phyloP scores from a whole-genome alignment of 495 filamentous ascomycete species.

The Lepidopterella palustris region DNA sequence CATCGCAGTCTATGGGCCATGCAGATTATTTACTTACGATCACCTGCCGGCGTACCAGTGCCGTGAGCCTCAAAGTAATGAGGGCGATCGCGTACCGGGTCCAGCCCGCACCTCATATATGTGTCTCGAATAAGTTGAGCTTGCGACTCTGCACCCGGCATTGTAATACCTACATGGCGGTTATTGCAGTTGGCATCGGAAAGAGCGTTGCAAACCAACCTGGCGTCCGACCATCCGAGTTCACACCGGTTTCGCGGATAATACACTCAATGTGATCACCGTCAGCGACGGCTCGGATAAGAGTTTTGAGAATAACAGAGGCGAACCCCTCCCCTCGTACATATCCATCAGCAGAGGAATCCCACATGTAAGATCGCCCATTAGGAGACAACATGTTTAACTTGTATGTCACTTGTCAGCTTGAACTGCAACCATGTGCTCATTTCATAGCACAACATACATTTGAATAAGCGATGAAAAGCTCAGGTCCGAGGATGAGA shows the following conservation, averaged over 20 bases:
- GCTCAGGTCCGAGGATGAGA: neutral
- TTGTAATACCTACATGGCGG: neutral
- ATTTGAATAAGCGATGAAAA: neutral
- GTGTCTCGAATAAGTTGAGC: neutral
- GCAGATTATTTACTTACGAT: conserved; percentile 31
- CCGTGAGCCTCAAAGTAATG: conserved; percentile 41
- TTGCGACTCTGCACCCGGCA: conserved; percentile 12
- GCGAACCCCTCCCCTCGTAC: neutral
- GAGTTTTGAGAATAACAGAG: neutral
- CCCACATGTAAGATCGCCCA: neutral
- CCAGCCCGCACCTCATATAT: conserved; percentile 19
- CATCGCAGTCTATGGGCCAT: no score
- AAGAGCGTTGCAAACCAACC: neutral
- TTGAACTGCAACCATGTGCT: neutral
- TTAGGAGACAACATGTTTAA: neutral
- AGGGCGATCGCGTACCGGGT: conserved; percentile 34
- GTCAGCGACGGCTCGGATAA: conserved; percentile 11
- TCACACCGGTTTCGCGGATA: conserved; percentile 14
- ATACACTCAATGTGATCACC: conserved; percentile 16
- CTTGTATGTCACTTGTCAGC: neutral
- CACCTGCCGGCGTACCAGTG: conserved; percentile 38
- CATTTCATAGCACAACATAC: neutral
- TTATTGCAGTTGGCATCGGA: no score
- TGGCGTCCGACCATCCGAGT: conserved; percentile 11
- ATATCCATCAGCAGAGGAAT: neutral